Conservation (phyloP, 2,329 filamentous ascomycete genomes). For the Curvularia hawaiiensis region DNA sequence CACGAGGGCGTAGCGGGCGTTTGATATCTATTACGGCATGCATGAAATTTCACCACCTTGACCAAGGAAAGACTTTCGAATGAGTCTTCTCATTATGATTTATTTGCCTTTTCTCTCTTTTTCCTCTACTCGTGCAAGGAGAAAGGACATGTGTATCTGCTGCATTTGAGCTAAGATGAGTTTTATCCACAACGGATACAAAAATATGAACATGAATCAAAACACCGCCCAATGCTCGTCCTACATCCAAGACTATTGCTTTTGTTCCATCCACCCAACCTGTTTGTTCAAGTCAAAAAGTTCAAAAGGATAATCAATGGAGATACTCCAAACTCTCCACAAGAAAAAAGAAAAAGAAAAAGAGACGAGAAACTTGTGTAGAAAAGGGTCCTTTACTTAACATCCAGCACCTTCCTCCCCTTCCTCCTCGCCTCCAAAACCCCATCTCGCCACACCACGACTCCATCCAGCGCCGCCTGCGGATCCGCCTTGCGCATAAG, state of each 20-base stretch:
- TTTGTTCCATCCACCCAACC: too few relatives aligned
- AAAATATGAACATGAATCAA: not conserved
- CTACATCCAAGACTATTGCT: not conserved
- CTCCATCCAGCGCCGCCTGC: conserved; percentile 6
- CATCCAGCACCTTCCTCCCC: conserved; percentile 12
- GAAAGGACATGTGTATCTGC: too few relatives aligned
- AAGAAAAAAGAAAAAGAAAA: not conserved
- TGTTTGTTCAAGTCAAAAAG: too few relatives aligned
- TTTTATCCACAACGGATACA: not conserved
- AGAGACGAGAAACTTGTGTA: not conserved
- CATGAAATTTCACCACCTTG: not conserved
- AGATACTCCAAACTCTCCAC: too few relatives aligned
- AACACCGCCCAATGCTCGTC: not conserved
- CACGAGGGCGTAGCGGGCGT: not conserved
- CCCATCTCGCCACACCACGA: conserved; percentile 5
- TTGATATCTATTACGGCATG: not conserved
- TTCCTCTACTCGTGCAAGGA: too few relatives aligned
- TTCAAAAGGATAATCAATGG: too few relatives aligned
- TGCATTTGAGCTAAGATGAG: too few relatives aligned
- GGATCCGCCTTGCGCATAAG: conserved; percentile 15
- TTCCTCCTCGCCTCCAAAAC: conserved; percentile 13
- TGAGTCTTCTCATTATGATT: not conserved
- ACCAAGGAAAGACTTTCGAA: not conserved
- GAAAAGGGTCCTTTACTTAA: conserved; percentile 1
- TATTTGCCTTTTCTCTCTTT: too few relatives aligned